Percentiles rank a stretch among this genome's conserved stretches.
Evolutionary conservation across 2,329 filamentous ascomycete species (phyloP).

Genomic region (Fusarium robinianum): DNA sequence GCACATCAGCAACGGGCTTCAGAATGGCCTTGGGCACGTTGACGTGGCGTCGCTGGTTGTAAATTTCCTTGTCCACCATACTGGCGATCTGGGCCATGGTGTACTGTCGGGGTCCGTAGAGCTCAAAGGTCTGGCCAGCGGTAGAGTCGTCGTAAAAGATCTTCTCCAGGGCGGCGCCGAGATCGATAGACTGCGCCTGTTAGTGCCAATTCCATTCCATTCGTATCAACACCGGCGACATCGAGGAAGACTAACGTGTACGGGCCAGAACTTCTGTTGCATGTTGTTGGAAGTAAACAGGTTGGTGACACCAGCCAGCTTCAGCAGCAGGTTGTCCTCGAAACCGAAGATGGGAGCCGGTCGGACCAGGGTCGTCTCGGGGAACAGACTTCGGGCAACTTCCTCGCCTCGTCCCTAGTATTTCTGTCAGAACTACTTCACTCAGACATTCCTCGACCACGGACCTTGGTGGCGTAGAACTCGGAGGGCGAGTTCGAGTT

Average conservation of each 20-base stretch:
- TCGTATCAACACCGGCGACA: background rate
- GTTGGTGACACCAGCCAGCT: slow-evolving; percentile 78
- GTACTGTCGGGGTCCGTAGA: slow-evolving; percentile 93
- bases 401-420: slow-evolving; percentile 75
- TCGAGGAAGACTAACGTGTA: slow-evolving; percentile 71
- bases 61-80: slow-evolving; percentile 89
- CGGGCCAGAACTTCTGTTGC: slow-evolving; percentile 87
- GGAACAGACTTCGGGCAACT: slow-evolving; percentile 85
- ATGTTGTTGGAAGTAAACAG: slow-evolving; percentile 91
- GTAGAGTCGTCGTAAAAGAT: slow-evolving; percentile 93
- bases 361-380: slow-evolving; percentile 94
- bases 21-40: slow-evolving; percentile 84
- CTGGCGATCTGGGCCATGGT: slow-evolving; percentile 84
- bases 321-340: slow-evolving; percentile 89
- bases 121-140: slow-evolving; percentile 87
- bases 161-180: slow-evolving; percentile 83
- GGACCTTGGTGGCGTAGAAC: slow-evolving; percentile 88
- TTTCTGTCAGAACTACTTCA: slow-evolving; percentile 19
- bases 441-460: slow-evolving; percentile 14
- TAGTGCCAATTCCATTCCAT: background rate
- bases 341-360: slow-evolving; percentile 94
- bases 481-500: slow-evolving; percentile 78
- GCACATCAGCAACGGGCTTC: slow-evolving; percentile 71
- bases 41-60: slow-evolving; percentile 86
- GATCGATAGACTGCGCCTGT: slow-evolving; percentile 74